A percentile compares a stretch with the other conserved stretches of the same genome.
phyloP scores from a whole-genome alignment of 352 stramenopile species.

The Globisporangium echinulatum region DNA sequence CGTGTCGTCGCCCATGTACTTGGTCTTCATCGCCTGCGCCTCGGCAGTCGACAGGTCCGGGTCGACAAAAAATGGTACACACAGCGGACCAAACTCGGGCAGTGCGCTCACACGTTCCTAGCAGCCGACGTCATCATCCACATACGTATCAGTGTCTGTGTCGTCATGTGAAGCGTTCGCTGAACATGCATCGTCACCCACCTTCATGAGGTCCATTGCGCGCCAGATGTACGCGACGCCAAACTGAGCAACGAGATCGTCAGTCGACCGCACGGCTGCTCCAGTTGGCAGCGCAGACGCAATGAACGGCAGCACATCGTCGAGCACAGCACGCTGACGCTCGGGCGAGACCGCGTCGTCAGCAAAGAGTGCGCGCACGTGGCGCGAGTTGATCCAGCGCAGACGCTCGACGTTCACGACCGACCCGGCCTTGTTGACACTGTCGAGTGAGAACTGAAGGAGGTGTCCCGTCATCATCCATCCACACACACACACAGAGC shows the following conservation, averaged over 20 bases:
- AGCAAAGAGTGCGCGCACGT: constrained; percentile 74
- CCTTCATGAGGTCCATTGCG: constrained; percentile 81
- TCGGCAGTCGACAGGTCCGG: constrained; percentile 50
- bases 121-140: not conserved
- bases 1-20: constrained; percentile 68
- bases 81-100: constrained; percentile 75
- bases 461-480: not conserved
- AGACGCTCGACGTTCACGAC: constrained; percentile 85
- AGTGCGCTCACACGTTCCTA: constrained; percentile 75
- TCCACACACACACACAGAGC: not conserved
- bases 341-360: constrained; percentile 30
- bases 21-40: constrained; percentile 56
- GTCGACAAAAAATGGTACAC: constrained; percentile 58
- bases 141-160: too few species aligned
- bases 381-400: constrained; percentile 86
- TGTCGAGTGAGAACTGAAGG: constrained; percentile 71
- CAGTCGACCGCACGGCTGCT: constrained; percentile 17
- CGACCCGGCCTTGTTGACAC: constrained; percentile 85
- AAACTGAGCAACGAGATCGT: constrained; percentile 45
- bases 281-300: constrained; percentile 1
- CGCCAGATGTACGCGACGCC: constrained; percentile 66
- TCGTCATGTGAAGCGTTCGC: too few species aligned
- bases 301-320: constrained; percentile 66
- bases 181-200: constrained; percentile 8
- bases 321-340: constrained; percentile 42